phyloP scores from a whole-genome alignment of 202 grass and related monocot species.

The Eragrostis tef region DNA sequence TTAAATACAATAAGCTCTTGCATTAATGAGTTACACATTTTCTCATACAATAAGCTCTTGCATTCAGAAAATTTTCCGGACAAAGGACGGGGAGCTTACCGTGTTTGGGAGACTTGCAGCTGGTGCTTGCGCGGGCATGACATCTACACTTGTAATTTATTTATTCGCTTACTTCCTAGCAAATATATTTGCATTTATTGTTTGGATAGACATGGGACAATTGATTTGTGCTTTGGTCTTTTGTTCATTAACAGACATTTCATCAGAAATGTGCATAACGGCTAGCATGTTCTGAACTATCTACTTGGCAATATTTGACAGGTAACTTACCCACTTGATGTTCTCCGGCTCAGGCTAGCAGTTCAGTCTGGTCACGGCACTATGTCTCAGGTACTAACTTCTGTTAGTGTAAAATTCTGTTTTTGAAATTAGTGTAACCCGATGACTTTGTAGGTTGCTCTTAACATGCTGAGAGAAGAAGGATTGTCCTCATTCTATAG shows the following conservation, averaged over 20 bases:
- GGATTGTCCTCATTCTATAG: slow-evolving; percentile 80
- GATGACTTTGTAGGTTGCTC: slow-evolving; percentile 74
- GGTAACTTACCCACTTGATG: slow-evolving; percentile 94
- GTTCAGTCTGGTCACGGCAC: slow-evolving; percentile 85
- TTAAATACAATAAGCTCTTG: background rate
- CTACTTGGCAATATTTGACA: slow-evolving; percentile 46
- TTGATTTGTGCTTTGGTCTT: slow-evolving; percentile 4
- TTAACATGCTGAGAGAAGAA: slow-evolving; percentile 93
- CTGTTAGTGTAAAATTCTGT: slow-evolving; percentile 10
- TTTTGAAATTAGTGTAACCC: slow-evolving; percentile 1
- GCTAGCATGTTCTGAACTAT: slow-evolving; percentile 35
- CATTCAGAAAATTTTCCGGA: slow-evolving; percentile 77
- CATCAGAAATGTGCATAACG: background rate
- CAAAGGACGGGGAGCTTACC: slow-evolving; percentile 85
- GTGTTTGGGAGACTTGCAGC: slow-evolving; percentile 88
- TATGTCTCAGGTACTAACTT: slow-evolving; percentile 77
- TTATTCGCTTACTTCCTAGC: slow-evolving; percentile 36
- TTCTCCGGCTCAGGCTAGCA: slow-evolving; percentile 87
- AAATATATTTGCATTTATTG: slow-evolving; percentile 5
- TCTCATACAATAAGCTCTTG: slow-evolving; percentile 19
- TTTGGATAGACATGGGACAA: slow-evolving; percentile 20
- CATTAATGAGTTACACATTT: slow-evolving; percentile 29
- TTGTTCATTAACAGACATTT: slow-evolving; percentile 7
- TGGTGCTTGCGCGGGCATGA: slow-evolving; percentile 97
- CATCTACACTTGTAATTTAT: slow-evolving; percentile 93